Evolutionary conservation across 108 stramenopile species (phyloP).

Genomic region (Cyclotella kingstonii): DNA sequence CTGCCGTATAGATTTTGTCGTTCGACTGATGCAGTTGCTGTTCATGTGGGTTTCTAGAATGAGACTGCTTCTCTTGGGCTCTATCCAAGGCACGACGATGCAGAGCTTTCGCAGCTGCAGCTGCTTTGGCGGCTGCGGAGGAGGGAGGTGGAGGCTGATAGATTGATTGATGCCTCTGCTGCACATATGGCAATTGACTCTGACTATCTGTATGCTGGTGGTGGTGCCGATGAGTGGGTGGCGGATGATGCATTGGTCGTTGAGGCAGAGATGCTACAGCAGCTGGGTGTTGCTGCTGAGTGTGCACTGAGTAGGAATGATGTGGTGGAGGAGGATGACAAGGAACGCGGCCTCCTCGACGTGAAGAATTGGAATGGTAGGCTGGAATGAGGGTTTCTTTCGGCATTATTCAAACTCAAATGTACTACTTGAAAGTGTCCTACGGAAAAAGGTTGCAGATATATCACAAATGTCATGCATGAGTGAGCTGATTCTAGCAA

Average conservation of each 20-base stretch:
- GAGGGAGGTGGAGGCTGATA: slow-evolving; percentile 29
- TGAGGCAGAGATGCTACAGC: neutral
- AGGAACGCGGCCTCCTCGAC: neutral
- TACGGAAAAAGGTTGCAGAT: too few species aligned
- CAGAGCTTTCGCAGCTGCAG: slow-evolving; percentile 37
- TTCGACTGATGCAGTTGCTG: slow-evolving; percentile 3
- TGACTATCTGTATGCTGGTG: too few species aligned
- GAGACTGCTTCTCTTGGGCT: slow-evolving; percentile 26
- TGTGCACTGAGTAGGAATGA: neutral
- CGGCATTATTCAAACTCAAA: too few species aligned
- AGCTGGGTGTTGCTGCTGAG: neutral
- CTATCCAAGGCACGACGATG: slow-evolving; percentile 35
- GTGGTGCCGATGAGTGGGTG: neutral
- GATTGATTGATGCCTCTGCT: too few species aligned
- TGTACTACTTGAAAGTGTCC: too few species aligned
- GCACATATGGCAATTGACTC: too few species aligned
- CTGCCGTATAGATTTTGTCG: neutral
- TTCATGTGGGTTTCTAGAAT: slow-evolving; percentile 1
- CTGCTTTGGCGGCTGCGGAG: slow-evolving; percentile 40
- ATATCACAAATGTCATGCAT: too few species aligned
- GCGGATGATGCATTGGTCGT: slow-evolving; percentile 1
- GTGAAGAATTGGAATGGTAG: neutral
- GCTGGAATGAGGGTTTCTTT: slow-evolving; percentile 11
- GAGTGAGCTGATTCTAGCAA: too few species aligned
- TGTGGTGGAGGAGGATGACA: too few species aligned